Evolutionary conservation across 2,329 filamentous ascomycete genomes (phyloP).

Genomic region (Aspergillus versicolor): DNA sequence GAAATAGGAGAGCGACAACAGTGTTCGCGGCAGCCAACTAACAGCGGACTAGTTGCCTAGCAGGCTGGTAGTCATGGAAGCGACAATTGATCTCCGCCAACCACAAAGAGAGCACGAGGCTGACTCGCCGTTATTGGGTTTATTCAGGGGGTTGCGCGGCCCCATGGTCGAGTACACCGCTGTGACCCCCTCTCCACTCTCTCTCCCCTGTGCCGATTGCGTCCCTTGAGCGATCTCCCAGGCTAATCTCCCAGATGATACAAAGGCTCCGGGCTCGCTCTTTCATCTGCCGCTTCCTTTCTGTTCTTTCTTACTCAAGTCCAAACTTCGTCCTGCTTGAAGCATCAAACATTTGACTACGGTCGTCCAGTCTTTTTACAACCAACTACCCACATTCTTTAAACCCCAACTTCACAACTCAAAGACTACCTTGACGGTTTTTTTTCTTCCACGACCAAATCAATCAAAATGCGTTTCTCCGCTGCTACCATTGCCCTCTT

Average conservation of each 20-base stretch:
- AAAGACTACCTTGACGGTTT: constrained; percentile 33
- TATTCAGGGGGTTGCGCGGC: constrained; percentile 3
- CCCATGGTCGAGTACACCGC: constrained; percentile 6
- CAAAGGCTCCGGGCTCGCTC: constrained; percentile 34
- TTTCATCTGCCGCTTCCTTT: constrained; percentile 25
- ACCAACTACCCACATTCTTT: constrained; percentile 37
- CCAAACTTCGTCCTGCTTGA: constrained; percentile 33
- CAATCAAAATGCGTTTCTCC: constrained; percentile 47
- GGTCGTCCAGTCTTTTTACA: constrained; percentile 44
- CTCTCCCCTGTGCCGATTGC: constrained; percentile 19
- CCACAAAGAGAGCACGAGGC: constrained; percentile 14
- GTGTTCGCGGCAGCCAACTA: constrained; percentile 4
- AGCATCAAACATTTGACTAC: constrained; percentile 40
- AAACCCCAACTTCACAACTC: constrained; percentile 12
- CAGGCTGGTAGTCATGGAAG: constrained; percentile 8
- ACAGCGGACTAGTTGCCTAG: constrained; percentile 13
- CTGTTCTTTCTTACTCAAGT: constrained; percentile 29
- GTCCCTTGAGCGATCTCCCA: constrained; percentile 30
- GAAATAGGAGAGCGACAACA: constrained; percentile 10
- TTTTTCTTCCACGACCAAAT: constrained; percentile 21
- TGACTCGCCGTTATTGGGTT: constrained; percentile 2
- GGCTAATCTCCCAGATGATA: constrained; percentile 41
- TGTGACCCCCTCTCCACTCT: constrained; percentile 16
- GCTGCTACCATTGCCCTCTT: constrained; percentile 41
- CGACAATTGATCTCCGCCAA: constrained; percentile 9